Base-by-base conservation (phyloP, 2,329 filamentous ascomycete genomes). In the Epichloe uncinata region DNA sequence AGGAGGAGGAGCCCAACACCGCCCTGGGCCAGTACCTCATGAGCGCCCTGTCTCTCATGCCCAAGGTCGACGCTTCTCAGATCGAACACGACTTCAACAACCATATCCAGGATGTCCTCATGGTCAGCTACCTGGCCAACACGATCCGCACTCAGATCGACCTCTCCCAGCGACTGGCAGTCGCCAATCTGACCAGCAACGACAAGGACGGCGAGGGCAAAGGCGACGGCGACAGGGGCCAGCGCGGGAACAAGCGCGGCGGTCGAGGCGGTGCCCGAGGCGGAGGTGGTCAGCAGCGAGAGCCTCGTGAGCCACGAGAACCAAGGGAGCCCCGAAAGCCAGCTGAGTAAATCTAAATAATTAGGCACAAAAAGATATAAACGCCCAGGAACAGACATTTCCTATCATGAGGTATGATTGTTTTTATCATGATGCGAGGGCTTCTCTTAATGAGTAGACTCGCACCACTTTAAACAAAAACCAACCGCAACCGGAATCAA, bases 41-140 rank as follows among this genome's bases (percentile, higher is more conserved):
- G 77, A 95, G 95, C 68, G 84, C 91, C 38, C 79, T 98, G 55
- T 90, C 87, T 44, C 75, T 98, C 55, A 88, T 91, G 50, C 93
- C 93, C 63, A 98, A 97, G 78, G 93, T 97, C 54, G 87, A 95
- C 62, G 75, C 84, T 37, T 78, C 82, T 54, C 85, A 94, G 66
- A 90, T 98, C 64, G 93, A 98, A 77, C 79, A 85, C 66, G 90
- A 97, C 75, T 98, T 98, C 81, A 98, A 98, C 81, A 95, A 95
- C 76, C 93, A 98, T 74, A 89, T 98, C 69, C 93, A 98, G 74
- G 93, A 98, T 68, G 90, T 98, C 54, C 82, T 98, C 58, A 90
- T 97, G 69, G 90, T 98, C 61, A 95, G 89, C 58, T 98, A 98
- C 75, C 79, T 98, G 57, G 89, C 93, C 67, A 98, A 97, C 78